phyloP scores from a whole-genome alignment of 2,329 filamentous ascomycete species.

The Decorospora gaudefroyi region DNA sequence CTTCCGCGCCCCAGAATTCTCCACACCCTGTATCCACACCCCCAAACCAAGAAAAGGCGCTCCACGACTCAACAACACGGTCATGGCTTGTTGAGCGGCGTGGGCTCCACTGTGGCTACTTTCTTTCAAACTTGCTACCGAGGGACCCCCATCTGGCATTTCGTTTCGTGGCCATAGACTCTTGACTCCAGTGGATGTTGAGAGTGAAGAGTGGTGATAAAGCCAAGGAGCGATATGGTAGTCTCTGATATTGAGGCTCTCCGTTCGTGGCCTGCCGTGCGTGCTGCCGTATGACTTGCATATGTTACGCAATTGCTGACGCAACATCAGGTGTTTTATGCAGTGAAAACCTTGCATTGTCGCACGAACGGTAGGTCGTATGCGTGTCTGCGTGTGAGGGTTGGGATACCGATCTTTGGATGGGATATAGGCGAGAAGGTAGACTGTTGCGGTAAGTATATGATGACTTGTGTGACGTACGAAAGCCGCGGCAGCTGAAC shows the following conservation, averaged over 20 bases:
- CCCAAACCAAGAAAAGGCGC: conserved; percentile 20
- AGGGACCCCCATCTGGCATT: too few species aligned
- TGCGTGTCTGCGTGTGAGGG: conserved; percentile 3
- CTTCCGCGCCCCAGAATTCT: conserved; percentile 16
- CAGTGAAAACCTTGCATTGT: conserved; percentile 1
- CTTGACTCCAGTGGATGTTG: not conserved
- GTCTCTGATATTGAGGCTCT: conserved; percentile 1
- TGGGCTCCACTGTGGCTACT: not conserved
- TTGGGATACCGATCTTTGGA: conserved; percentile 6
- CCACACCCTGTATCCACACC: conserved; percentile 26
- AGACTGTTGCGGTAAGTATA: too few species aligned
- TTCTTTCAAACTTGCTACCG: not conserved
- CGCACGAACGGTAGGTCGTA: not conserved
- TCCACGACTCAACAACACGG: conserved; percentile 24
- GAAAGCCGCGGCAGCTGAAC: too few species aligned
- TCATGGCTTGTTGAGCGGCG: not conserved
- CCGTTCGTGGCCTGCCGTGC: conserved; percentile 6
- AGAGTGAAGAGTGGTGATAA: not conserved
- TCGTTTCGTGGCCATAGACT: not conserved
- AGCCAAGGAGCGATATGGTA: not conserved
- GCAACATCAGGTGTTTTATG: conserved; percentile 6
- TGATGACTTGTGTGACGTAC: too few species aligned
- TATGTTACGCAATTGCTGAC: conserved; percentile 12
- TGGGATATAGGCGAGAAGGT: too few species aligned
- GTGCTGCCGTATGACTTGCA: conserved; percentile 13